These are phyloP conservation scores for Apiotrichum porosum DNA, from an alignment of 1,284 basidiomycete species.

Conservation along the genomic window DNA sequence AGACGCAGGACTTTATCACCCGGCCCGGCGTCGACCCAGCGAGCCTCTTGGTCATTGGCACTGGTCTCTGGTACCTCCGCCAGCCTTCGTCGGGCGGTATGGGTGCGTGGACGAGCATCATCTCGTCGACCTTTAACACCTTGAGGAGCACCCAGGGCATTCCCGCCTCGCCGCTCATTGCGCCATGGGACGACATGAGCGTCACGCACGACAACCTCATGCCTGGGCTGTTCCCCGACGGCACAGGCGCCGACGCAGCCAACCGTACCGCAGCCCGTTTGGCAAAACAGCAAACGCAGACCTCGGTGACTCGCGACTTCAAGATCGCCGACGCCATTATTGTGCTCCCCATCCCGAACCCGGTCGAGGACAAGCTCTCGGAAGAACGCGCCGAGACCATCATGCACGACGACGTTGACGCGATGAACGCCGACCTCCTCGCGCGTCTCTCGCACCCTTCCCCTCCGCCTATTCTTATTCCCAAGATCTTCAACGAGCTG, in stretches of 20 bases:
- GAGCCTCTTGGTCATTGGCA: conserved; percentile 71
- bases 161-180: conserved; percentile 30
- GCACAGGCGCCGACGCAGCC: background rate
- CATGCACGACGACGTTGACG: conserved; percentile 69
- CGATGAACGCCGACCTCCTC: conserved; percentile 76
- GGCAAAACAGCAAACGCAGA: too few species aligned
- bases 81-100: conserved; percentile 68
- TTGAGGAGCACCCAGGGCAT: conserved; percentile 49
- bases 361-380: conserved; percentile 66
- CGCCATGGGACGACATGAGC: conserved; percentile 41
- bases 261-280: too few species aligned
- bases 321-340: conserved; percentile 52
- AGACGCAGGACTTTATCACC: conserved; percentile 50
- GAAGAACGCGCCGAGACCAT: conserved; percentile 62
- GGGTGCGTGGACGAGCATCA: conserved; percentile 66
- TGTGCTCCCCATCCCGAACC: conserved; percentile 69
- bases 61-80: conserved; percentile 81
- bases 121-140: conserved; percentile 59
- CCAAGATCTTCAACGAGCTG: conserved; percentile 72
- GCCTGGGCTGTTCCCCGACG: conserved; percentile 8
- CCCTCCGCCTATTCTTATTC: conserved; percentile 56
- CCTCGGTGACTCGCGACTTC: conserved; percentile 6
- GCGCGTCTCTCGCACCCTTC: conserved; percentile 58
- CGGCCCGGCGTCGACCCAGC: conserved; percentile 37
- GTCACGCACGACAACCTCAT: conserved; percentile 3